Conservation (phyloP, 2,329 filamentous ascomycete species). For the Lachnellula subtilissima region DNA sequence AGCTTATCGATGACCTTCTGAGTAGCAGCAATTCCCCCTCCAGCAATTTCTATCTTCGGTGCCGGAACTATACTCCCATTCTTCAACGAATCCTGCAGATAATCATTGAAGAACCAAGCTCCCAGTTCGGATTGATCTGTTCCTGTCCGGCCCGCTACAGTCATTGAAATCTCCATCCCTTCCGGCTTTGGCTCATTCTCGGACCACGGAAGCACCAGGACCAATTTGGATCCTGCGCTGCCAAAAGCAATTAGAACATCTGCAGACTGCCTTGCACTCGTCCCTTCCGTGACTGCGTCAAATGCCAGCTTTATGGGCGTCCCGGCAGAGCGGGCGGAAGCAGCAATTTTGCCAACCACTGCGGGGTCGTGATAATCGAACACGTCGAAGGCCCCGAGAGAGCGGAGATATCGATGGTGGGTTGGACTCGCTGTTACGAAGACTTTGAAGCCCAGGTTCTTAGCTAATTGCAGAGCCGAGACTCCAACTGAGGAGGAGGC, state of each 20-base stretch:
- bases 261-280: neutral
- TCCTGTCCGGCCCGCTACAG: neutral
- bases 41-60: constrained; percentile 35
- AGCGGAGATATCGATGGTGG: constrained; percentile 33
- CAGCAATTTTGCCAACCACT: constrained; percentile 9
- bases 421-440: constrained; percentile 33
- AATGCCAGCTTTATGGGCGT: constrained; percentile 8
- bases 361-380: constrained; percentile 36
- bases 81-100: constrained; percentile 18
- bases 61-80: constrained; percentile 27
- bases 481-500: constrained; percentile 17
- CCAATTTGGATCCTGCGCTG: neutral
- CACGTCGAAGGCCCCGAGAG: constrained; percentile 36
- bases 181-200: neutral
- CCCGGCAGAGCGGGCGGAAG: constrained; percentile 1
- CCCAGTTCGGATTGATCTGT: neutral
- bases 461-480: constrained; percentile 40
- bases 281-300: constrained; percentile 8
- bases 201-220: neutral
- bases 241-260: constrained; percentile 1
- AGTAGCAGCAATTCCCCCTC: constrained; percentile 5
- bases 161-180: neutral
- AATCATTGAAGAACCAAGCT: constrained; percentile 21
- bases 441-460: constrained; percentile 38
- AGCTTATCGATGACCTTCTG: constrained; percentile 18